Base-by-base conservation (phyloP, 2,329 filamentous ascomycete species). In the Neodidymelliopsis sp. region DNA sequence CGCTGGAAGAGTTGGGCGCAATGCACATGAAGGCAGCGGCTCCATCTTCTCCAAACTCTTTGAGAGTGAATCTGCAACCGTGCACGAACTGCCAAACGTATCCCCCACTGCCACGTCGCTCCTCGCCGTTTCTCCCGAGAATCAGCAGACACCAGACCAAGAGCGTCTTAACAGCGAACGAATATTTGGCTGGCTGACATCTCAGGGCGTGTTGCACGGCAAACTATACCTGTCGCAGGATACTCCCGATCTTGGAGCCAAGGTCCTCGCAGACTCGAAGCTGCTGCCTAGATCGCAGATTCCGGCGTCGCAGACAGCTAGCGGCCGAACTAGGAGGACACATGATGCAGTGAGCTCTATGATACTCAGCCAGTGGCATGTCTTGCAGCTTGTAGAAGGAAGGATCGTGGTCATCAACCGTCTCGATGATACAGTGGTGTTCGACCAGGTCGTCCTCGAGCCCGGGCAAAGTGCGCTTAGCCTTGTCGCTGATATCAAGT, bases 341-440 rank as follows among this genome's bases (percentile, higher is more conserved):
- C 82, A 88, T 42, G 90, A 95, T 51, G 81, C 84, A 1, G 86
- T 97, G 28, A 85, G 87, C 29, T 90, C 90, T 0, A 87, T 96
- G 70, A 86, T 89, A 0, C 77, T 99, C 56, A 96, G 92, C 5
- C 91, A 96, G 66, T 99, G 94, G 88, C 94, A 99, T 70, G 86
- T 97, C 38, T 74, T 99, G 16, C 85, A 87, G 56, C 79, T 99
- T 0, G 84, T 96, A 1, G 92, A 94, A 50, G 88, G 87, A 2
- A 84, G 91, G 20, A 81, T 99, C 2, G 84, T 97, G 16, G 91
- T 89, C 2, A 84, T 90, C 52, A 97, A 97, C 67, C 84, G 91
- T 23, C 81, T 99, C 35, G 94, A 92, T 29, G 91, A 93, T 20
- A 84, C 87, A 40, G 80, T 93, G 36, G 88, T 96, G 2, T 95